Evolutionary conservation across 352 stramenopile genomes (phyloP).

Genomic region (Globisporangium barbulae): DNA sequence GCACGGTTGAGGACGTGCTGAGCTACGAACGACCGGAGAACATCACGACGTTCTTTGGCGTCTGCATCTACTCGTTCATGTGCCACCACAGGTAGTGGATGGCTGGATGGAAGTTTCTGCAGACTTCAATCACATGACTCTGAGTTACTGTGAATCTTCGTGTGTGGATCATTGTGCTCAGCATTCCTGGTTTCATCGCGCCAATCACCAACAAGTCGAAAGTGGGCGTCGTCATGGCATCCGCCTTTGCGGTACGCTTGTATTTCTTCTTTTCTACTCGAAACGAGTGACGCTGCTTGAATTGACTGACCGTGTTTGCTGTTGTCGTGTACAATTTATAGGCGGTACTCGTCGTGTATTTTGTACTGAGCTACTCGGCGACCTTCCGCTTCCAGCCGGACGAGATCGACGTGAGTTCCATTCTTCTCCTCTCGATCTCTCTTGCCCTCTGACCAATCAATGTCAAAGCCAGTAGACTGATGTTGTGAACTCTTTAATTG

Average conservation of each 20-base stretch:
- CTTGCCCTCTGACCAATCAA: not conserved
- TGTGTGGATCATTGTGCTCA: conserved; percentile 15
- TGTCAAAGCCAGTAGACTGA: not conserved
- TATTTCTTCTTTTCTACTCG: not conserved
- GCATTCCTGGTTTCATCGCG: conserved; percentile 77
- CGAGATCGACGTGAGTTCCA: conserved; percentile 60
- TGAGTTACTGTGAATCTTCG: not conserved
- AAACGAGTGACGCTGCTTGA: not conserved
- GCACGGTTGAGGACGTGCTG: conserved; percentile 57
- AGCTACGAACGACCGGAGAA: conserved; percentile 70
- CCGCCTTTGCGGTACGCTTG: conserved; percentile 59
- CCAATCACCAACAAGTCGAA: conserved; percentile 81
- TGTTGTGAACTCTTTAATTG: not conserved
- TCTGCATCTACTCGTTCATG: conserved; percentile 91
- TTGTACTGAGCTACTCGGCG: conserved; percentile 69
- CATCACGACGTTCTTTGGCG: conserved; percentile 80
- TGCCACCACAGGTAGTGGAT: conserved; percentile 77
- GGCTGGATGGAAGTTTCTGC: not conserved
- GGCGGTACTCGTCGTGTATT: conserved; percentile 78
- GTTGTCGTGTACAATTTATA: conserved; percentile 17
- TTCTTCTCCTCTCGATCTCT: not conserved
- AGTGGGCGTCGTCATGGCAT: conserved; percentile 57
- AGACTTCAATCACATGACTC: too few relatives aligned
- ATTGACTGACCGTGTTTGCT: not conserved
- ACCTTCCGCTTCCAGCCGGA: conserved; percentile 79